Base-by-base conservation (phyloP, 176 grass and related monocot genomes). In the Hordeum marinum region DNA sequence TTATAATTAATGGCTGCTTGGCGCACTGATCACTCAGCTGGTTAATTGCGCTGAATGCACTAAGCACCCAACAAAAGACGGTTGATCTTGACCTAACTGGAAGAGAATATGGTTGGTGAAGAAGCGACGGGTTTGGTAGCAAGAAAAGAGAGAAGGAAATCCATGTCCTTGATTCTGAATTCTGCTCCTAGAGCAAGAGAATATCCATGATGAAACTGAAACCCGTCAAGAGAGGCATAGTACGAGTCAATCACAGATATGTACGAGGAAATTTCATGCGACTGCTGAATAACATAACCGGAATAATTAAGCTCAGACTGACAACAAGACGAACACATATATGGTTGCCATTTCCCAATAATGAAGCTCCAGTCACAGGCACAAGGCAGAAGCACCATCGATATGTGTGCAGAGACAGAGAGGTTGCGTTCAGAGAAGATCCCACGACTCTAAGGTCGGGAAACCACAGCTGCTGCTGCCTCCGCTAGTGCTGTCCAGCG, bases 371-470 rank as follows among this genome's bases (percentile, higher is more conserved):
- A 7, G 68, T 11, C 36, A 27, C 24, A 63, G 11, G 24, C 24
- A 18, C 14, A 50, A 18, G 46, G 1, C 1, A 71, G 36, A 71
- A 24, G 68, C 68, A 43, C 24, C 68, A 15, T 43, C 21, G n/a
- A 26, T 8, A n/a, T 71, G n/a, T 40, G 5, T 11, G 68, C 68
- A 72, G 41, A 27, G 41, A 17, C 68, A 72, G 41, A 27, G 41
- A 17, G 69, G 40, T 25, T 13, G 41, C 3, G 18, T 61, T 72
- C 27, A 84, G 34, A 74, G 68, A 26, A 54, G 29, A 74, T 75
- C 77, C 87, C 87, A 89, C 13, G 82, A 85, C 48, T 89, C 87
- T 62, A 85, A 85, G 61, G 87, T 89, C 27, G 87, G 87, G 87
- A 89, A 89, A 21, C 76, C 43, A 6, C 54, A 20, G 24, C 1